Evolutionary conservation across 257 asterid genomes (phyloP).

Genomic region (Rhazya stricta): DNA sequence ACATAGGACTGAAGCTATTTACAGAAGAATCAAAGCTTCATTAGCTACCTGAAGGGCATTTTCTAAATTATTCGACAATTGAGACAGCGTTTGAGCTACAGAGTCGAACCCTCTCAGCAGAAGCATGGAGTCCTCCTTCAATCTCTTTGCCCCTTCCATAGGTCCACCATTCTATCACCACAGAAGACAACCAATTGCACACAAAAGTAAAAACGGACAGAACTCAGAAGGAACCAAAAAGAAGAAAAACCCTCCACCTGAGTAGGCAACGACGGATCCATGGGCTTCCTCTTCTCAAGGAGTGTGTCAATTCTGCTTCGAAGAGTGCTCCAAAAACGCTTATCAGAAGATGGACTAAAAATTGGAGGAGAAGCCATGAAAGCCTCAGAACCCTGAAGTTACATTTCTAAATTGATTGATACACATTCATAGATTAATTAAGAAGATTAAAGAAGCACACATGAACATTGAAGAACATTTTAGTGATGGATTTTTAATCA

Average conservation of each 20-base stretch:
- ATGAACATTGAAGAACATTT: neutral
- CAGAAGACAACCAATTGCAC: neutral
- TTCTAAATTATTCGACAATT: slow-evolving; percentile 63
- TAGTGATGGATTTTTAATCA: neutral
- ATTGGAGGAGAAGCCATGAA: slow-evolving; percentile 39
- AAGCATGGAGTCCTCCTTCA: slow-evolving; percentile 46
- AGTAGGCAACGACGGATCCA: slow-evolving; percentile 22
- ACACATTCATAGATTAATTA: neutral
- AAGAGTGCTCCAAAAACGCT: slow-evolving; percentile 79
- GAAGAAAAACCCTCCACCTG: slow-evolving; percentile 22
- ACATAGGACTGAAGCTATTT: neutral
- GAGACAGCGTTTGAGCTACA: slow-evolving; percentile 68
- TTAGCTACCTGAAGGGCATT: slow-evolving; percentile 69
- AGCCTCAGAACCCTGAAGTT: slow-evolving; percentile 41
- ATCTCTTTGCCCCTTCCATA: slow-evolving; percentile 29
- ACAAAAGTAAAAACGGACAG: slow-evolving; percentile 9
- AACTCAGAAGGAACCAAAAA: slow-evolving; percentile 1
- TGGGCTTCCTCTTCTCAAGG: slow-evolving; percentile 48
- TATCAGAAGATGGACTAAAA: slow-evolving; percentile 72
- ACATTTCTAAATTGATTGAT: neutral
- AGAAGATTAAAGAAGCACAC: neutral
- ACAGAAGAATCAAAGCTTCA: no score
- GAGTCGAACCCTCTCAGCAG: slow-evolving; percentile 51
- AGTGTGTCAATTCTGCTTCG: slow-evolving; percentile 60
- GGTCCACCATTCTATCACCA: slow-evolving; percentile 38